Evolutionary conservation across 345 rosid species (phyloP), one percentile per base, ranked within the genome.

Genomic region (Ceriops zippeliana): DNA sequence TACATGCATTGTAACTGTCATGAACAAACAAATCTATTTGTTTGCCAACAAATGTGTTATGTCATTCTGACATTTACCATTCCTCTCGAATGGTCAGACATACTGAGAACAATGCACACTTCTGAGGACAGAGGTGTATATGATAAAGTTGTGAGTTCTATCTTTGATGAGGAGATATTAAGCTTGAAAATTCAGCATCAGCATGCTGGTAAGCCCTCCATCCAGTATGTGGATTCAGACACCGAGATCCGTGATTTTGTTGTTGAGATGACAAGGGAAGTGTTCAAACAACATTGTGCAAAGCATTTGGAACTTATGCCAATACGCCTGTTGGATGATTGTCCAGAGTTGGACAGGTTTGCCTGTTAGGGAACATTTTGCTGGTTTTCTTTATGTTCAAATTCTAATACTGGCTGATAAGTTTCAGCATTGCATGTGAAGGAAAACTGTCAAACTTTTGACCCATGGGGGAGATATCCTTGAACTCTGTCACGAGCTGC

Each of bases 371-470:
- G 34, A 63, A 63, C 21, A 52, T 51, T 46, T 31, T 49, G 35
- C 35, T 24, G 56, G 69, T 22, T 59, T 22, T 59, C 65, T 70
- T 56, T 56, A 30, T 56, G 10, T 56, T 61, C 19, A 21, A 60
- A 67, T 73, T 62, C 70, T 61, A 58, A 47, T 62, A 66, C 74
- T 72, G 68, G 58, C 79, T 77, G 73, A 78, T 75, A 58, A 71
- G 20, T 80, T 79, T 42, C 62, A 47, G 58, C 69, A 60, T 83
- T 78, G 59, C 64, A 70, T 73, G 60, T 53, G 59, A 79, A 91
- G 98, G 91, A 93, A 85, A 72, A 75, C 95, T 69, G 92, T 93
- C 77, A 93, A 93, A 75, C 90, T 93, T 80, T 80, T 93, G 83
- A 85, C 85, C 65, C 86, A 76, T 70, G 98, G 97, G 71, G 98